Percentiles rank a stretch among this genome's conserved stretches.
phyloP scores from a whole-genome alignment of 345 rosid genomes.

The Lagerstroemia speciosa region DNA sequence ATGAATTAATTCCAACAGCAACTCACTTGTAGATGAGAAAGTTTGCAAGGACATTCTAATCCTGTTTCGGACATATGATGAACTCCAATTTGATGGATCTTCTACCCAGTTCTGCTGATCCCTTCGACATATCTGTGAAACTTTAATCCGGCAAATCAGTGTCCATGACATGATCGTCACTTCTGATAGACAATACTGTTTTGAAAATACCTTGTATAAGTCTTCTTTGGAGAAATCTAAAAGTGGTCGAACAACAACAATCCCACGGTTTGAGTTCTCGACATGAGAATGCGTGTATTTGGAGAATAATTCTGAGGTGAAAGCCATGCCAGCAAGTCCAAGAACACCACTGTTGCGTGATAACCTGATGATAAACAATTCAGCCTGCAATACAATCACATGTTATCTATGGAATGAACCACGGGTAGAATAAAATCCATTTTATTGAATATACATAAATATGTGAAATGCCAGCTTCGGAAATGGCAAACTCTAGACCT shows the following conservation, averaged over 20 bases:
- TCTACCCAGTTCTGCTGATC: conserved; percentile 59
- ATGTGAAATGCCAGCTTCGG: not conserved
- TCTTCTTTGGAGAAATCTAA: conserved; percentile 70
- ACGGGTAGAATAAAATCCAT: no score
- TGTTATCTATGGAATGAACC: no score
- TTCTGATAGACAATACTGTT: not conserved
- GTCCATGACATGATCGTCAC: not conserved
- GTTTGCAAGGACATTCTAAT: conserved; percentile 58
- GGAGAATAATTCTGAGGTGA: conserved; percentile 60
- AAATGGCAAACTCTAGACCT: conserved; percentile 31
- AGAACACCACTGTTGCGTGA: conserved; percentile 93
- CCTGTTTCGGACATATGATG: conserved; percentile 71
- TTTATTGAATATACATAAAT: not conserved
- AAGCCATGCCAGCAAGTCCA: conserved; percentile 88
- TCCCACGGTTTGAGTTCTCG: conserved; percentile 21
- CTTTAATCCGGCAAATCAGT: not conserved
- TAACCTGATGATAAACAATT: conserved; percentile 73
- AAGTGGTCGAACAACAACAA: conserved; percentile 74
- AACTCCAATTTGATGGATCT: conserved; percentile 76
- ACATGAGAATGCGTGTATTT: conserved; percentile 16
- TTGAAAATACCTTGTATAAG: conserved; percentile 54
- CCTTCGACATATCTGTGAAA: conserved; percentile 58
- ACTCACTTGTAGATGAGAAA: conserved; percentile 51
- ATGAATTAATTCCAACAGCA: not conserved
- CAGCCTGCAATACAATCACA: conserved; percentile 48